Percentiles rank a stretch among this genome's conserved stretches.
These are phyloP conservation scores for Balakata baccata DNA, from an alignment of 345 rosid species.

Conservation along the genomic window DNA sequence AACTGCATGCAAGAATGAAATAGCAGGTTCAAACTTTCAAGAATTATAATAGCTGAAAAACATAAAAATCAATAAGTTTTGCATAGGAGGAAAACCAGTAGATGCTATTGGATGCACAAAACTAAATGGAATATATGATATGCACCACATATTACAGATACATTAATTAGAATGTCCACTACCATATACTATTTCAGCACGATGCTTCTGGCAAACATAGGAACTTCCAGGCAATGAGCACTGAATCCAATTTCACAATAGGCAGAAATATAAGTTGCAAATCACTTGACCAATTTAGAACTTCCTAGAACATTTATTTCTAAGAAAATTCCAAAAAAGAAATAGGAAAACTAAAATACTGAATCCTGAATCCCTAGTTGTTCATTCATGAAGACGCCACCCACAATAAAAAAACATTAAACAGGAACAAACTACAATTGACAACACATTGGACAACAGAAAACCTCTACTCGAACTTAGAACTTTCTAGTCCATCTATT, in stretches of 20 bases:
- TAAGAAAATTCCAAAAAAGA: background rate
- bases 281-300: background rate
- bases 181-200: no score
- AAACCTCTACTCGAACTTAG: conserved; percentile 3
- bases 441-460: background rate
- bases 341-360: background rate
- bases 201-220: background rate
- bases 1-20: background rate
- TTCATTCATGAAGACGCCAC: background rate
- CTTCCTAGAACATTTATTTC: background rate
- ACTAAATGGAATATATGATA: background rate
- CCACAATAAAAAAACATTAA: no score
- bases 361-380: background rate
- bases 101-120: background rate
- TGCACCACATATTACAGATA: no score
- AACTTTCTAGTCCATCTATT: background rate
- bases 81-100: background rate
- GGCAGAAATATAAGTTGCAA: background rate
- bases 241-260: background rate
- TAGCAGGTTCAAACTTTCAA: background rate
- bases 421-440: no score
- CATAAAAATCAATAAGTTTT: background rate
- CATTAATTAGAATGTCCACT: background rate
- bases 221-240: background rate
- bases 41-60: background rate